Evolutionary conservation across 345 rosid species (phyloP), one percentile per base, ranked within the genome.

Genomic region (Syzygium oleosum): DNA sequence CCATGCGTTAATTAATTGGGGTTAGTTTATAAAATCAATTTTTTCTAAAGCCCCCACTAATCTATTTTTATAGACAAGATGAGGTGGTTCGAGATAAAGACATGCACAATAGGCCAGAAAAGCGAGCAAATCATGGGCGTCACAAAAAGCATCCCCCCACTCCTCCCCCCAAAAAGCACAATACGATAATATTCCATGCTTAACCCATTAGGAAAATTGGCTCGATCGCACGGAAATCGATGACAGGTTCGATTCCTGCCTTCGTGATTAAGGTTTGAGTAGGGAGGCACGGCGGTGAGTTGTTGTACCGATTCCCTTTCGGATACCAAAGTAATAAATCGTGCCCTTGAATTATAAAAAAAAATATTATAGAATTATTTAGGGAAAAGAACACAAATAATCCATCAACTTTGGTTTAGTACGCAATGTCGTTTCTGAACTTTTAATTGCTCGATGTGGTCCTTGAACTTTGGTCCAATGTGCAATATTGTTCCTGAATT

Each of bases 381-480:
- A 25, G 1, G 7, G 3, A 58, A 58, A 58, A 29, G 12, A 29
- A 2, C 2, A 58, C 14, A 4, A 25, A 59, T 59, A n/a, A 7
- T 13, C 17, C 9, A 12, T n/a, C 2, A 3, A n/a, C 9, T 61
- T n/a, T n/a, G 34, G 6, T 61, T n/a, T 16, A 12, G 29, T 5
- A 9, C 14, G 19, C 14, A 61, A 61, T 27, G 31, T 27, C 3
- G 12, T 51, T 2, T 51, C 51, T 59, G 1, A 27, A 59, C 16
- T 59, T 27, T 12, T 11, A 27, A 59, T 59, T n/a, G 0, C 29
- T 13, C 31, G 3, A n/a, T 6, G 2, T 13, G 34, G 27, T 4
- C 1, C 6, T 0, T 61, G 4, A 61, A 61, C n/a, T 5, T 61
- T n/a, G 6, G 17, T 27, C 25, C 12, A n/a, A 13, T n/a, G 0